Evolutionary conservation across 768 basidiomycete species (phyloP).

Genomic region (Rhodotorula babjevae): DNA sequence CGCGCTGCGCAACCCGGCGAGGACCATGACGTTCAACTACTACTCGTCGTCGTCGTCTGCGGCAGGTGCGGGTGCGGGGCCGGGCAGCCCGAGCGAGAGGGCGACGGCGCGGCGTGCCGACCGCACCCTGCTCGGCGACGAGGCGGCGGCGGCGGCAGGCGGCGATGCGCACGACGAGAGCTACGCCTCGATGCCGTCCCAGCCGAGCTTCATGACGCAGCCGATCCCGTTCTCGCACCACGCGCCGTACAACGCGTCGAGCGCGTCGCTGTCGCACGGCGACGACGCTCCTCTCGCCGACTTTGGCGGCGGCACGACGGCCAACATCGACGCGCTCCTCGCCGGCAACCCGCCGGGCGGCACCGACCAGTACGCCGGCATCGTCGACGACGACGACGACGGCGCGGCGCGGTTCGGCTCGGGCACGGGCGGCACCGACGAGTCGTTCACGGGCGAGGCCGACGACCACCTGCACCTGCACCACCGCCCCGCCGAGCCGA

Average conservation of each 20-base stretch:
- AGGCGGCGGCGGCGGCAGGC: conserved; percentile 19
- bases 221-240: background rate
- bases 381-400: conserved; percentile 28
- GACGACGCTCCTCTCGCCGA: conserved; percentile 11
- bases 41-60: conserved; percentile 2
- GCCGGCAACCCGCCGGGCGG: background rate
- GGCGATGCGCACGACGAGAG: conserved; percentile 31
- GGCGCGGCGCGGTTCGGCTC: background rate
- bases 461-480: background rate
- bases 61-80: conserved; percentile 41
- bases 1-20: conserved; percentile 49
- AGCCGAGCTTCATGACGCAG: conserved; percentile 13
- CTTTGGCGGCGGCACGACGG: conserved; percentile 25
- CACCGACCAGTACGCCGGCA: conserved; percentile 12
- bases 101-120: background rate
- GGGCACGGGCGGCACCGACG: background rate
- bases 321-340: conserved; percentile 34
- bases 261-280: background rate
- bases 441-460: conserved; percentile 9
- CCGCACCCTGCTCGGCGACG: background rate
- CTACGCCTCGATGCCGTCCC: conserved; percentile 7
- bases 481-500: background rate
- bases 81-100: conserved; percentile 3
- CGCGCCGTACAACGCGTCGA: background rate
- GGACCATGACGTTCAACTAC: conserved; percentile 48